These are phyloP conservation scores for Eimeria sp. DNA, from an alignment of 169 alveolate genomes.

Conservation along the genomic window DNA sequence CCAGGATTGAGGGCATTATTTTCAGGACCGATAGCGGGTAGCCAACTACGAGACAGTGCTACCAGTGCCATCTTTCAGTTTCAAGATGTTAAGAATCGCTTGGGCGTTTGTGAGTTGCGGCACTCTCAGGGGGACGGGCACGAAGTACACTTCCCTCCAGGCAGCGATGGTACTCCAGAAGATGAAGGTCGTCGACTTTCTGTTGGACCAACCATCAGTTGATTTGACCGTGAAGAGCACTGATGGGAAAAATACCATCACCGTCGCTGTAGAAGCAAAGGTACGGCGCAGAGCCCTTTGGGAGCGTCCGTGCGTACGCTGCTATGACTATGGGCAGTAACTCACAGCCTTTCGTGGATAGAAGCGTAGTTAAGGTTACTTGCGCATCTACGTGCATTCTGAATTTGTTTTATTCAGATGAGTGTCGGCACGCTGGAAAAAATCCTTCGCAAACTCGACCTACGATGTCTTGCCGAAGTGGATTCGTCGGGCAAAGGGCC, in stretches of 20 bases:
- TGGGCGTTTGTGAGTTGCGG: constrained; percentile 22
- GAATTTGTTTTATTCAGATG: constrained; percentile 5
- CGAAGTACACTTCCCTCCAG: constrained; percentile 79
- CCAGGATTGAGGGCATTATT: neutral
- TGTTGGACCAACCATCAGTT: constrained; percentile 72
- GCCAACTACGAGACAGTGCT: neutral
- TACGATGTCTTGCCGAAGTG: constrained; percentile 52
- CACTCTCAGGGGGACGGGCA: constrained; percentile 79
- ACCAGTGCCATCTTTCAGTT: neutral
- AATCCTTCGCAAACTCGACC: constrained; percentile 48
- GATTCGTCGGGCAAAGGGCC: constrained; percentile 72
- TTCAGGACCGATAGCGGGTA: neutral
- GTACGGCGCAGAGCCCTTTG: constrained; percentile 1
- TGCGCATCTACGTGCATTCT: neutral
- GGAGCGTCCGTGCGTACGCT: neutral
- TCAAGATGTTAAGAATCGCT: neutral
- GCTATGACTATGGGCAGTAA: neutral
- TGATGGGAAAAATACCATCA: constrained; percentile 60
- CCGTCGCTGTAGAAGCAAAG: constrained; percentile 58
- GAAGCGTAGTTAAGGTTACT: neutral
- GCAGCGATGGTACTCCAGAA: constrained; percentile 81
- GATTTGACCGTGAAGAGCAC: constrained; percentile 77
- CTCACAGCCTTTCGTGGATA: neutral
- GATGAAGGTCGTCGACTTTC: constrained; percentile 77
- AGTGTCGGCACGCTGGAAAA: constrained; percentile 33